phyloP scores from a whole-genome alignment of 352 stramenopile genomes.

The Phytopythium vexans region DNA sequence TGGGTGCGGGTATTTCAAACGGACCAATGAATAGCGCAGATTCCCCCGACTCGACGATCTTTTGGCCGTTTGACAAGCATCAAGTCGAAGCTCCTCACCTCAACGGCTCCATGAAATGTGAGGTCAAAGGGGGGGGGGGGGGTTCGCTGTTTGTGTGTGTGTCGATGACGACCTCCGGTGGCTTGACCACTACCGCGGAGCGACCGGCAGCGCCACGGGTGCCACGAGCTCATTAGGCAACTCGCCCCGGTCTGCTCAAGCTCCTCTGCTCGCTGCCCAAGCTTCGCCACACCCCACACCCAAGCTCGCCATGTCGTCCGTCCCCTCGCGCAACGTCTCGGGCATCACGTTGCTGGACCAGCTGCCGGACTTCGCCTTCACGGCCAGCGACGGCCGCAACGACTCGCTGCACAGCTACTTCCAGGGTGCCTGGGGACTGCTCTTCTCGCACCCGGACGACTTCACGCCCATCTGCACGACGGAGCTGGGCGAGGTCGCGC shows the following conservation, averaged over 20 bases:
- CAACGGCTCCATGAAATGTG: no score
- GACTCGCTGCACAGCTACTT: slow-evolving; percentile 65
- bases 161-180: no score
- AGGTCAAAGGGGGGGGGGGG: no score
- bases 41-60: no score
- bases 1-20: no score
- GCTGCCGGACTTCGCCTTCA: slow-evolving; percentile 58
- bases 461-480: slow-evolving; percentile 94
- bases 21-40: no score
- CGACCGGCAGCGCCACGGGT: no score
- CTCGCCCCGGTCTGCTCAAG: neutral
- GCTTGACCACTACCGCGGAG: no score
- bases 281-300: neutral
- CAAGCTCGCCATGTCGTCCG: neutral
- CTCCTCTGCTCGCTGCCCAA: neutral
- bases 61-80: no score
- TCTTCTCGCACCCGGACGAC: slow-evolving; percentile 89
- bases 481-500: slow-evolving; percentile 86
- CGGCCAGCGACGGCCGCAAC: slow-evolving; percentile 49
- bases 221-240: neutral
- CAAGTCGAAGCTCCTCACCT: no score
- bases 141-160: no score
- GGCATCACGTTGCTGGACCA: slow-evolving; percentile 55
- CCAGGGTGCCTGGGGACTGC: slow-evolving; percentile 49
- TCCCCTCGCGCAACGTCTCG: slow-evolving; percentile 24